These are phyloP conservation scores for Rhododendron griersonianum DNA, from an alignment of 148 eudicot species.

Conservation along the genomic window DNA sequence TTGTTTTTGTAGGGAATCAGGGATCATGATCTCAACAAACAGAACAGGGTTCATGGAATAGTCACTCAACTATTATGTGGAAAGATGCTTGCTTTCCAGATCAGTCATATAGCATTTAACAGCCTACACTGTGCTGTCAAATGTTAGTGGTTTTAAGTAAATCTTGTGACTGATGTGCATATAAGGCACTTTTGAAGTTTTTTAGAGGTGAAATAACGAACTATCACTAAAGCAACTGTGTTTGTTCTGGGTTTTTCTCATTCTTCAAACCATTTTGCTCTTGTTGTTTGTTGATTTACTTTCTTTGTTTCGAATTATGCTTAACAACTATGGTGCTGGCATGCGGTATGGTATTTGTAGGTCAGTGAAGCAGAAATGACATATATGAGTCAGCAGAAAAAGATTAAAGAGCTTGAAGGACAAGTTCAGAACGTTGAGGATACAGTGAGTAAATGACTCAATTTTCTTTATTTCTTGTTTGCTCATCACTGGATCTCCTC, in stretches of 20 bases:
- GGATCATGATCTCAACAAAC: neutral
- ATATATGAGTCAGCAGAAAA: constrained; percentile 55
- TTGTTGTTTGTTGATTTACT: neutral
- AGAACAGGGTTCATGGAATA: neutral
- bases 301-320: neutral
- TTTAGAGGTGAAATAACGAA: neutral
- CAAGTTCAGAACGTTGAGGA: constrained; percentile 90
- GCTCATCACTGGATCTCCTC: neutral
- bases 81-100: constrained; percentile 3
- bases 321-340: neutral
- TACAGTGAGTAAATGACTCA: constrained; percentile 47
- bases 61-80: neutral
- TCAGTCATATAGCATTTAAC: neutral
- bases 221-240: neutral
- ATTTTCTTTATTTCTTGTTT: neutral
- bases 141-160: neutral
- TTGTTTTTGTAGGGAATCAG: neutral
- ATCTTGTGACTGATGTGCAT: neutral
- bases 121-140: neutral
- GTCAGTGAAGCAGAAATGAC: constrained; percentile 51
- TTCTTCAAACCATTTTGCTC: neutral
- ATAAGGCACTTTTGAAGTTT: neutral
- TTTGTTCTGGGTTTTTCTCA: neutral
- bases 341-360: constrained; percentile 27
- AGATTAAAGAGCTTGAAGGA: constrained; percentile 79